Base-by-base conservation (phyloP, 83 land plant species). In the Thuja plicata region DNA sequence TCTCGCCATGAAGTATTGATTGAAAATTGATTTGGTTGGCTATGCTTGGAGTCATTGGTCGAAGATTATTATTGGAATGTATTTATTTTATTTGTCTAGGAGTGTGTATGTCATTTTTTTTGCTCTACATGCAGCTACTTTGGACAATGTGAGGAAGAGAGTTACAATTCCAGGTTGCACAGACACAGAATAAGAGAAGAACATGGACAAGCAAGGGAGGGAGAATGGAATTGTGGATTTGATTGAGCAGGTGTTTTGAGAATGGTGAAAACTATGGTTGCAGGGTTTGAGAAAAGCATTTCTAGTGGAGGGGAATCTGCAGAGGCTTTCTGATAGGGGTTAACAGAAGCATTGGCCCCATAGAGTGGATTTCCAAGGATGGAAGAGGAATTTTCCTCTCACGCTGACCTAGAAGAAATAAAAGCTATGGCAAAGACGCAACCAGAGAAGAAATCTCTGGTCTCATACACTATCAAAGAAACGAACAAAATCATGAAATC, bases 401-500 rank as follows among this genome's bases (percentile, higher is more conserved):
- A 82, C 0, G 85, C 52, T 10, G 85, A 82, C 32, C 3, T 82
- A 27, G 85, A 82, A n/a, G 89, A 87, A 87, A 86, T 12, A 87
- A 50, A 21, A 90, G 88, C 32, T 7, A 93, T 93, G 94, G 94
- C 93, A 62, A 93, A 91, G 89, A 74, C 91, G 41, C 85, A 88
- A 32, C 92, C 90, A 19, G 92, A 89, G 1, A 93, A 90, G 55
- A 90, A 89, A 76, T 89, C 91, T 38, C 30, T 93, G 60, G 94
- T 91, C 43, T 86, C 93, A 0, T 93, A 92, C 90, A 90, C 93
- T 82, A 92, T 93, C 62, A 89, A 87, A 87, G 94, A 93, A 84
- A 92, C 94, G 32, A 93, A 92, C 91, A 91, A 93, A 43, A 62
- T 92, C 48, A 88, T 92, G 41, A 87, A 88, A 92, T 96, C 88